Evolutionary conservation across 2,329 filamentous ascomycete species (phyloP).

Genomic region (Aspergillus sp.): DNA sequence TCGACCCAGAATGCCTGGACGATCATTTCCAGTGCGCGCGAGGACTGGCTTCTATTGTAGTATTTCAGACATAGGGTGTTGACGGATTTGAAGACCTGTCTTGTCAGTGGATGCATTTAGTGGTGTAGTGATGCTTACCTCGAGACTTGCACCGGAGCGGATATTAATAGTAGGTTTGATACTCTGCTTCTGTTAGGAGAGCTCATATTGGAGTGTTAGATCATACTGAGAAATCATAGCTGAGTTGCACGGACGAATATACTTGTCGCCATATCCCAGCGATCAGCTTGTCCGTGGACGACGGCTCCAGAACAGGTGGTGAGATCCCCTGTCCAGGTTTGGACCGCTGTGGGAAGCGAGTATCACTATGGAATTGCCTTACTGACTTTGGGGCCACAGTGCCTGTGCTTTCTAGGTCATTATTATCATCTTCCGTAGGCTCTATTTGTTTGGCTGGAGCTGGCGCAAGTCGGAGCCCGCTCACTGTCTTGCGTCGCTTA

Average conservation of each 20-base stretch:
- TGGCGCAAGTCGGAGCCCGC: slow-evolving; percentile 28
- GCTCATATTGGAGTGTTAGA: background rate
- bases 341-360: slow-evolving; percentile 26
- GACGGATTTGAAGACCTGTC: slow-evolving; percentile 23
- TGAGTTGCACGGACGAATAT: slow-evolving; percentile 29
- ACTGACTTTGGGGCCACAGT: background rate
- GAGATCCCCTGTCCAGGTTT: slow-evolving; percentile 24
- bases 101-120: background rate
- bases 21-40: slow-evolving; percentile 58
- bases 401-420: background rate
- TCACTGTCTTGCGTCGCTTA: slow-evolving; percentile 32
- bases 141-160: slow-evolving; percentile 18
- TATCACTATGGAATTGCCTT: slow-evolving; percentile 26
- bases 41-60: slow-evolving; percentile 51
- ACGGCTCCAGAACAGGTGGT: slow-evolving; percentile 47
- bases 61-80: slow-evolving; percentile 26
- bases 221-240: slow-evolving; percentile 16
- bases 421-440: background rate
- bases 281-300: slow-evolving; percentile 50
- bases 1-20: slow-evolving; percentile 59
- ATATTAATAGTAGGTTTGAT: slow-evolving; percentile 17
- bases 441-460: background rate
- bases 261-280: slow-evolving; percentile 53
- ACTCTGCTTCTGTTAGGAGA: background rate
- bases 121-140: slow-evolving; percentile 9